Base-by-base conservation (phyloP, 2,329 filamentous ascomycete species). In the Monilinia vaccinii-corymbosi region DNA sequence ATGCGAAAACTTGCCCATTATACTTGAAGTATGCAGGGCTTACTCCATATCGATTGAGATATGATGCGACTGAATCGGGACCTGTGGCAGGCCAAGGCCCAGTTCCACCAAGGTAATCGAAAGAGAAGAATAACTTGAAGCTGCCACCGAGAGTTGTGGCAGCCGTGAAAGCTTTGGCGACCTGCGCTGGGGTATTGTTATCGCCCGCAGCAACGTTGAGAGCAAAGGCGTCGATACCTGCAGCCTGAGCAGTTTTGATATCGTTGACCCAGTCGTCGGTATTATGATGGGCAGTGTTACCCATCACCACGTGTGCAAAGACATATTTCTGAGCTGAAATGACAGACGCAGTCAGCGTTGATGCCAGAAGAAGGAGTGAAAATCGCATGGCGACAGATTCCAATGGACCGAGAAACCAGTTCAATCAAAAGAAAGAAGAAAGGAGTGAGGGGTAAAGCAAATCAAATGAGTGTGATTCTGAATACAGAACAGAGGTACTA, bases 1-100 rank as follows among this genome's bases (percentile, higher is more conserved):
- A 79, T 5, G 79, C 79, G 28, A 82, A 71, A 0, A 78, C 74
- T 57, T 73, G 66, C 51, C 64, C 66, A 13, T 75, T 69, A 61
- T 73, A 72, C 40, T 71, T 69, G 60, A 75, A 73, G 49, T 77
- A 73, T 0, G 74, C 72, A 11, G 68, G 45, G 28, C 68, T 71
- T 11, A 56, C 55, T 23, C 70, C 69, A 44, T 73, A 73, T 45
- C 69, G 60, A 21, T 72, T 70, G 44, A 74, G 60, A 46, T 68
- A 66, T 13, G 62, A 64, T 11, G 63, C 65, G 11, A 70, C 67
- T 9, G 60, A 68, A 56, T 32, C 62, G n/a, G 65, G 65, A 32
- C 63, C 64, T 4, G 62, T 65, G 8, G 69, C 65, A 21, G 66
- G 65, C 70, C 69, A 72, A 31, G 63, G 23, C 21, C 58, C 23